phyloP scores from a whole-genome alignment of 805 yeast species.

The Candida hungchunana region DNA sequence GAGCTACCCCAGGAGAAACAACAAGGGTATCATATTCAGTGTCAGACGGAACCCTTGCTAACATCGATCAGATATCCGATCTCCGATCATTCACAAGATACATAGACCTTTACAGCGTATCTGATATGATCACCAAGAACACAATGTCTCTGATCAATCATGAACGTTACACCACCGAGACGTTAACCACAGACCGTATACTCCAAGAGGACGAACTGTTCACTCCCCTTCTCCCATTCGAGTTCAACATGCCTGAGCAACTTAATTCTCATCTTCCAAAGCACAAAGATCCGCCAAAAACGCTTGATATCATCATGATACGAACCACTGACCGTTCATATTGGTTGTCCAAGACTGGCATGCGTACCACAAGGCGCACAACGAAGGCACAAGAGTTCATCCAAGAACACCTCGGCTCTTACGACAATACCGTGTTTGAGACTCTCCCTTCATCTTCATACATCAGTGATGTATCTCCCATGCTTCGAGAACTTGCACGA shows the following conservation, averaged over 20 bases:
- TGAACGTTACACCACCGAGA: slow-evolving; percentile 27
- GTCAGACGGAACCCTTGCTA: too few relatives aligned
- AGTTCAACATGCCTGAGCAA: slow-evolving; percentile 31
- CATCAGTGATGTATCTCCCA: slow-evolving; percentile 22
- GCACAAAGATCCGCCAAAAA: background rate
- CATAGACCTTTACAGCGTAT: slow-evolving; percentile 13
- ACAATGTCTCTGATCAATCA: slow-evolving; percentile 15
- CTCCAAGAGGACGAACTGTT: slow-evolving; percentile 31
- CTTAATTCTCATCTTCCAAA: slow-evolving; percentile 9
- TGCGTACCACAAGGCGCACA: slow-evolving; percentile 16
- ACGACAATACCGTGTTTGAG: slow-evolving; percentile 16
- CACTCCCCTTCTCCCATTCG: slow-evolving; percentile 35
- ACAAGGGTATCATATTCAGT: too few relatives aligned
- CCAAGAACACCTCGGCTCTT: slow-evolving; percentile 6
- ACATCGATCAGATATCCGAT: too few relatives aligned
- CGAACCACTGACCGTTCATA: too few relatives aligned
- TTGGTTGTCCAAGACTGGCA: slow-evolving; percentile 14
- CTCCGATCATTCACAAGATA: background rate
- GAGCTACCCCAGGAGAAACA: too few relatives aligned
- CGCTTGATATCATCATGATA: too few relatives aligned
- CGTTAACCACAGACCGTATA: slow-evolving; percentile 32
- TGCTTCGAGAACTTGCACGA: slow-evolving; percentile 23
- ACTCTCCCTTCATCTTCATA: slow-evolving; percentile 8
- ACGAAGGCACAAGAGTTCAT: slow-evolving; percentile 6
- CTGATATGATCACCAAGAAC: slow-evolving; percentile 12